Conservation (phyloP, 1,284 basidiomycete species). For the Rhizoctonia solani region DNA sequence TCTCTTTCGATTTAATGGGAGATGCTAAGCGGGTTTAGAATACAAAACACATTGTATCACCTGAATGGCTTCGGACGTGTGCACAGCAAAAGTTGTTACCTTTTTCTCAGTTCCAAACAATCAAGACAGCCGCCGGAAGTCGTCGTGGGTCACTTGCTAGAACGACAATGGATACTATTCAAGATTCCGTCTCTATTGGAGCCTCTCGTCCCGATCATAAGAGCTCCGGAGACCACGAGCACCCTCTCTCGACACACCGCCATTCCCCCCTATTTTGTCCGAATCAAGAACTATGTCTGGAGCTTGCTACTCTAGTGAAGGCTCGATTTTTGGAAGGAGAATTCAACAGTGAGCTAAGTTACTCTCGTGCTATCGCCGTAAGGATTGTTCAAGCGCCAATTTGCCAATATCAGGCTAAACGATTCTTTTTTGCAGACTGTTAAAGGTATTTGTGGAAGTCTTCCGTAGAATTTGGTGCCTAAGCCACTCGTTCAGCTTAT, state of each 20-base stretch:
- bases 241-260: constrained; percentile 62
- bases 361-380: constrained; percentile 68
- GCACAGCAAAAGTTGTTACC: constrained; percentile 41
- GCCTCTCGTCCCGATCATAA: not conserved
- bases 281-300: constrained; percentile 61
- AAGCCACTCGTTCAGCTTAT: constrained; percentile 55
- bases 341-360: constrained; percentile 64
- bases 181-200: not conserved
- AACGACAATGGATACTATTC: not conserved
- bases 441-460: constrained; percentile 54
- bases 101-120: constrained; percentile 35
- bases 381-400: constrained; percentile 40
- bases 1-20: not conserved
- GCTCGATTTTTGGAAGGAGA: constrained; percentile 66
- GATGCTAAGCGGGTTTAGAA: constrained; percentile 49
- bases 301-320: constrained; percentile 62
- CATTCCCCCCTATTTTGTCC: constrained; percentile 64
- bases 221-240: constrained; percentile 43
- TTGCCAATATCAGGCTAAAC: not conserved
- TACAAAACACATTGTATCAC: constrained; percentile 65
- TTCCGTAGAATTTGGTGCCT: not conserved
- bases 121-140: constrained; percentile 16
- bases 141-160: not conserved
- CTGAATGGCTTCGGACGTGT: constrained; percentile 67
- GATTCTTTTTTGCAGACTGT: constrained; percentile 50